Base-by-base conservation (phyloP, 1,284 basidiomycete genomes). In the Pseudozyma pruni region DNA sequence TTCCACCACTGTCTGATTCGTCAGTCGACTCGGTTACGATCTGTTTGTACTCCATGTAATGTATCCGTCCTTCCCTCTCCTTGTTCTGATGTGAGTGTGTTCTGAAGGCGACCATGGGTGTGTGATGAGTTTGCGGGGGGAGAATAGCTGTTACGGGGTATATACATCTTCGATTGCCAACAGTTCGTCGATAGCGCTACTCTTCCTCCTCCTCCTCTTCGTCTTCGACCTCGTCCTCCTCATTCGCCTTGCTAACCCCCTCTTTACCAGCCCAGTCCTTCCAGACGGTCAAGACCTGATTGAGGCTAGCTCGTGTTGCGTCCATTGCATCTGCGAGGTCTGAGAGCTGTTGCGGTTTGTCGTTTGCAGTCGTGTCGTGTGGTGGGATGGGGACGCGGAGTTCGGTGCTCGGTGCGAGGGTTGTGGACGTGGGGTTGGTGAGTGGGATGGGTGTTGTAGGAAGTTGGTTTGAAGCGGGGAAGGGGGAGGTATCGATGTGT, bases 181-280 rank as follows among this genome's bases (percentile, higher is more conserved):
- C n/a, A n/a, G n/a, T n/a, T n/a, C n/a, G 27, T 29, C 27, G 6
- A 11, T 7, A 29, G 27, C 27, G 39, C 11, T 54, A 37, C 10
- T 64, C 54, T n/a, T 60, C 46, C 17, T 55, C 51, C 11, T 64
- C 61, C 0, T 54, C 54, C 8, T 56, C 48, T 2, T 66, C 34
- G 3, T 69, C 54, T 2, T 52, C 50, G 6, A 41, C 55, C n/a
- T 51, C 49, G 1, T 59, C 55, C 1, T 59, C 49, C 3, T 54
- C 46, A 10, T 54, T 23, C 10, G 39, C 10, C 14, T 31, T 0
- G 3, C 35, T 5, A 2, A 16, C n/a, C 6, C 35, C 41, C 29
- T 72, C 60, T 20, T 72, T 63, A 9, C 64, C 64, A 6, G 49
- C 33, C 70, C 64, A 72, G 20, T 63, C 59, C 25, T 72, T 72